Evolutionary conservation across 31 red algal genomes (phyloP).

Genomic region (Porphyra umbilicalis): DNA sequence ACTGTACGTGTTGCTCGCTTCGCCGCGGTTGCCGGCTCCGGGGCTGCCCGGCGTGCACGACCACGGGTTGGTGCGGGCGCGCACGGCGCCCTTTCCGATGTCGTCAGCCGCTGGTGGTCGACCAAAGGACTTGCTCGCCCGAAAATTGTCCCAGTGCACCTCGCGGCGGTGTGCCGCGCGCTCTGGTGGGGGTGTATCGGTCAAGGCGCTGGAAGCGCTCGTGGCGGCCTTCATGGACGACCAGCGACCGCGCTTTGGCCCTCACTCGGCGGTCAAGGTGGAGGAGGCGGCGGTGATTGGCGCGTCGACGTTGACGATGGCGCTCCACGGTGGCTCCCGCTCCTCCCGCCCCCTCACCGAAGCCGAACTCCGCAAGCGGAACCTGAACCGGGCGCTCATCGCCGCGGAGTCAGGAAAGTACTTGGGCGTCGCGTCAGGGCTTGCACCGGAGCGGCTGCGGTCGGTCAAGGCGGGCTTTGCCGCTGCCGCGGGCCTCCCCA

Average conservation of each 20-base stretch:
- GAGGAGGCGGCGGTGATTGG: conserved; percentile 65
- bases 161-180: not conserved
- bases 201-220: conserved; percentile 23
- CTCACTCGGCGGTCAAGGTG: conserved; percentile 58
- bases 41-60: not conserved
- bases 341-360: not conserved
- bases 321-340: conserved; percentile 10
- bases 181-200: not conserved
- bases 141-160: not conserved
- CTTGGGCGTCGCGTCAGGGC: conserved; percentile 51
- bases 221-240: conserved; percentile 63
- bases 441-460: conserved; percentile 58
- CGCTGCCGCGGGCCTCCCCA: conserved; percentile 26
- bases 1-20: not conserved
- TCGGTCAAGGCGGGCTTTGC: conserved; percentile 62
- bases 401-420: conserved; percentile 71
- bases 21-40: not conserved
- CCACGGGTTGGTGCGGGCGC: not conserved
- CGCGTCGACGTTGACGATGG: conserved; percentile 39
- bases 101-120: not conserved
- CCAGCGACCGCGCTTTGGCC: conserved; percentile 43
- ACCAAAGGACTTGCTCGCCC: not conserved
- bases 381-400: conserved; percentile 56
- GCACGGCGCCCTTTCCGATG: not conserved
- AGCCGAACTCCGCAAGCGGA: conserved; percentile 3